Base-by-base conservation (phyloP, 1,284 basidiomycete genomes). In the Boletus putidus region DNA sequence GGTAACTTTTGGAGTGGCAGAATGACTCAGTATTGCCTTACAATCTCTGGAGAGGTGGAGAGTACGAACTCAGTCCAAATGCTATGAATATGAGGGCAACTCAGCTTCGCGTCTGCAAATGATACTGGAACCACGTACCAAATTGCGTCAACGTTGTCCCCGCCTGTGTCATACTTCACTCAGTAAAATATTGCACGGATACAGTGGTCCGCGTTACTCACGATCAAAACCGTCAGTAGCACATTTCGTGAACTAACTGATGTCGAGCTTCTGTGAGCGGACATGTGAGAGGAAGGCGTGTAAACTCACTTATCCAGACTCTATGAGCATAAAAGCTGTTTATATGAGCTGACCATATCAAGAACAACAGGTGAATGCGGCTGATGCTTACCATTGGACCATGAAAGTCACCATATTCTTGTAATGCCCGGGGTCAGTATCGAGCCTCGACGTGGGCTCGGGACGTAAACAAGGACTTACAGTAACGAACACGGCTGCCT, bases 301-400 rank as follows among this genome's bases (percentile, higher is more conserved):
- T 11, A 6, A 39, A 44, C 57, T 51, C n/a, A 61, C 62, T 66
- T 48, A 66, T 64, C 61, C 64, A 66, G 14, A 64, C 20, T 43
- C 62, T 52, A 10, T 64, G 62, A 7, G 57, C 62, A 27, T 61
- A 64, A 42, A 66, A 66, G 21, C 64, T 64, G 12, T 12, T 8
- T 12, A 23, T 7, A 16, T 42, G 20, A 60, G 21, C 9, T 39
- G 15, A 16, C 2, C 8, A 10, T 36, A 14, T 46, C 31, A 23
- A 45, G 31, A 48, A 49, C 23, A 11, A 7, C 8, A 1, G 1
- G 9, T 15, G 2, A 25, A 36, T 16, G 7, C 8, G 15, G 6
- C 10, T 1, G 11, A 29, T 6, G 6, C 40, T 55, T 23, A 66
- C 63, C 64, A 66, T 21, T 66, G 64, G 31, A 66, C 63, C 15